Evolutionary conservation across 257 asterid species (phyloP).

Genomic region (Solanum commersonii): DNA sequence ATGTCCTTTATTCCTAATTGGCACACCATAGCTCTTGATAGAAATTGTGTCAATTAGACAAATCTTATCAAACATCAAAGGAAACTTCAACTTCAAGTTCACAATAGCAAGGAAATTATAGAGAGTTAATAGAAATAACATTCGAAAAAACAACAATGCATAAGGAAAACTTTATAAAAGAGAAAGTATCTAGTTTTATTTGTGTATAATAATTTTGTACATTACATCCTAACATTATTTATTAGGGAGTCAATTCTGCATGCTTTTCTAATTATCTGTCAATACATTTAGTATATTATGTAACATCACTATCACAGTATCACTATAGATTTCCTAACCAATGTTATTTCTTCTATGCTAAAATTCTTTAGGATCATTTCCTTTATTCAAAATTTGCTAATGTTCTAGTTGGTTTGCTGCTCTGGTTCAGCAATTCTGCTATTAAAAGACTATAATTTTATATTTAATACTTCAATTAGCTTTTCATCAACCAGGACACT

Average conservation of each 20-base stretch:
- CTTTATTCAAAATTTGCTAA: too few relatives aligned
- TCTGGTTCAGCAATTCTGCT: too few relatives aligned
- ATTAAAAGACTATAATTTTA: too few relatives aligned
- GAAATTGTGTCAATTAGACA: background rate
- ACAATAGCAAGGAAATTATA: background rate
- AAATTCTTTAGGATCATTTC: too few relatives aligned
- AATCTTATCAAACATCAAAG: background rate
- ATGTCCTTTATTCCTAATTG: background rate
- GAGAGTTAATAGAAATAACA: background rate
- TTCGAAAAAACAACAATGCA: background rate
- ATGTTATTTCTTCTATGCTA: too few relatives aligned
- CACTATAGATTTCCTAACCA: too few relatives aligned
- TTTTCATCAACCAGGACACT: too few relatives aligned
- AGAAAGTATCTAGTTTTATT: background rate
- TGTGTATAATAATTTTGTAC: background rate
- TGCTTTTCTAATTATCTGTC: background rate
- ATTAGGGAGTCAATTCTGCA: background rate
- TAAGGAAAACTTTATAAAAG: background rate
- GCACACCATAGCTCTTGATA: background rate
- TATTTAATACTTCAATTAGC: too few relatives aligned
- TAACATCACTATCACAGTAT: too few relatives aligned
- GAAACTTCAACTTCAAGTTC: background rate
- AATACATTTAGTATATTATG: too few relatives aligned
- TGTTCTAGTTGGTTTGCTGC: too few relatives aligned
- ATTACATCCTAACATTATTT: background rate